Evolutionary conservation across 2,329 filamentous ascomycete genomes (phyloP), one percentile per base, ranked within the genome.

Genomic region (Trichoderma atrobrunneum): DNA sequence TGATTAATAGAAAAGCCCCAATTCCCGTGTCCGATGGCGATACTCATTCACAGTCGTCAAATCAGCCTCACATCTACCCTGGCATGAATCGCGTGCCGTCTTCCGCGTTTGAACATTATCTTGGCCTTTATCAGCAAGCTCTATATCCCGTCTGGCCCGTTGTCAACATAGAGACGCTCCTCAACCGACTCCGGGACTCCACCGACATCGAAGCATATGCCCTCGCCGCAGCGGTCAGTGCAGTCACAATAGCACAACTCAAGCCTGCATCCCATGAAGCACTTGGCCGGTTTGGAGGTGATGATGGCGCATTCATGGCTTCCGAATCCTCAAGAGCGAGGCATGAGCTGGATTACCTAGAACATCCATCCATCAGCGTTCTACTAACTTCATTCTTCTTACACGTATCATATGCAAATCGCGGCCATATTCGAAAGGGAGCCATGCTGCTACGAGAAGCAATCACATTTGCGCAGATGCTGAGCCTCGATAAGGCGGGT

Each of bases 301-400:
- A 68, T 21, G 65, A 68, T 68, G 65, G 65, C 26, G 54, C 65
- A 2, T 68, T 68, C 24, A 68, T 68, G 65, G 65, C 65, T 30
- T 24, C 65, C 8, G 65, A 68, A 24, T 43, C 65, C n/a, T 57
- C 54, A 7, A 16, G 65, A 30, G 65, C 54, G 26, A 68, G 65
- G 5, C 24, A 59, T 43, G 65, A 68, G 11, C 43, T 68, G 65
- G 65, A 68, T 24, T 18, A 68, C 34, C 12, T 59, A 16, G 65
- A 68, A 24, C 65, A 68, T 59, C 65, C 65, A 16, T 68, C 65
- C 32, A 48, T 43, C 24, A 59, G 54, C 24, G 54, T 59, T n/a
- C 32, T 68, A n/a, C 21, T 68, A 21, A 59, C 65, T 6, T 68
- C 65, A 14, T 68, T 68, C 48, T 68, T 68, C n/a, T 59, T 68